phyloP scores from a whole-genome alignment of 2,329 filamentous ascomycete genomes.

The Podosphaera fusca region DNA sequence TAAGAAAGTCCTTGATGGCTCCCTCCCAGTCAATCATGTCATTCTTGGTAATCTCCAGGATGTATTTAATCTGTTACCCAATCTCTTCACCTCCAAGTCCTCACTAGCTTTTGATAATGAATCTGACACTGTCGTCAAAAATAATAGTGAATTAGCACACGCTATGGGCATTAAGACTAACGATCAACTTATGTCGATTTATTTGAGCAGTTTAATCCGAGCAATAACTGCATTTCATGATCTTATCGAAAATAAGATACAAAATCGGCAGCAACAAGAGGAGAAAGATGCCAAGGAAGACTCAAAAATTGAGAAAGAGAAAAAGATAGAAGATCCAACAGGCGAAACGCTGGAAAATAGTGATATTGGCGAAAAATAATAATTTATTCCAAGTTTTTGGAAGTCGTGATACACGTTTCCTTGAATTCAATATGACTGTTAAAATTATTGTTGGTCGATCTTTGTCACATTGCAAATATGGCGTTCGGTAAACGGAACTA shows the following conservation, averaged over 20 bases:
- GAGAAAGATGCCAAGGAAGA: constrained; percentile 74
- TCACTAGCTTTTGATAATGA: constrained; percentile 29
- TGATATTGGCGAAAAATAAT: constrained; percentile 25
- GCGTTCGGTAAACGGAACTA: too few relatives aligned
- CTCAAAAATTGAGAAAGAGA: constrained; percentile 30
- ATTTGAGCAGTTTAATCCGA: constrained; percentile 84
- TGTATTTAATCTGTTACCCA: constrained; percentile 93
- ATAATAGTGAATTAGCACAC: constrained; percentile 71
- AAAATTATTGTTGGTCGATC: too few relatives aligned
- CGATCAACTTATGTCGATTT: constrained; percentile 96
- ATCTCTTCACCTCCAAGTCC: constrained; percentile 63
- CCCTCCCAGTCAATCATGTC: constrained; percentile 87
- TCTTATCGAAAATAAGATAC: constrained; percentile 98
- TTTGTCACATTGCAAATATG: too few relatives aligned
- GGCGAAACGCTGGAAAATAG: constrained; percentile 24
- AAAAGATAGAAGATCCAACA: constrained; percentile 29
- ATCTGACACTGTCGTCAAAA: constrained; percentile 21
- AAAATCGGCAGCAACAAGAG: constrained; percentile 91
- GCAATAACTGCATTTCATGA: constrained; percentile 98
- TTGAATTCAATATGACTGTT: too few relatives aligned
- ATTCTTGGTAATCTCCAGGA: constrained; percentile 98
- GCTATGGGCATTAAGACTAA: constrained; percentile 99
- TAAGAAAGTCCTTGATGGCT: constrained; percentile 80
- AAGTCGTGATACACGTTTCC: too few relatives aligned
- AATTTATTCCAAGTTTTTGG: constrained; percentile 10